Conservation (phyloP, 805 yeast species). For the Ogataea ramenticola region DNA sequence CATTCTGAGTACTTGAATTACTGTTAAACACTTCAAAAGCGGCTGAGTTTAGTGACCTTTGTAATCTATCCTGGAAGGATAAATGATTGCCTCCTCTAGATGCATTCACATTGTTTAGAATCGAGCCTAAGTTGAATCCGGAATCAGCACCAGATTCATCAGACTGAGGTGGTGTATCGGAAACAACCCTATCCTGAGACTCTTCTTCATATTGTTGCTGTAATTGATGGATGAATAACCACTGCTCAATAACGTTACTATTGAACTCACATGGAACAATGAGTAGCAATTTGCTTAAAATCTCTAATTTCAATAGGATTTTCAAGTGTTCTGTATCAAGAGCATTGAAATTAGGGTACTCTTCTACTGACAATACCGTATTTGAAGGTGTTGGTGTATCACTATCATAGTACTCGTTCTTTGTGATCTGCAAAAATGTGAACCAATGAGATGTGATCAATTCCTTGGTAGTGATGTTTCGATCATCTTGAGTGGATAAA, state of each 20-base stretch:
- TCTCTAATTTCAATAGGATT: constrained; percentile 36
- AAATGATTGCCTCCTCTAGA: constrained; percentile 1
- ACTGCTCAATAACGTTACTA: constrained; percentile 50
- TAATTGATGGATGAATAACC: constrained; percentile 41
- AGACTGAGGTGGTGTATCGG: not conserved
- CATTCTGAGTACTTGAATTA: too few relatives aligned
- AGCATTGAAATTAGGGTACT: not conserved
- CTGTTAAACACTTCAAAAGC: constrained; percentile 15
- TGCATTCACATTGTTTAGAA: too few relatives aligned
- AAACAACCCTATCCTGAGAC: not conserved
- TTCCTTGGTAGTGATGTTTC: not conserved
- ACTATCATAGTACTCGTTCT: constrained; percentile 28
- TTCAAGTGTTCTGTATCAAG: constrained; percentile 1
- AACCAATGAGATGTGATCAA: constrained; percentile 46
- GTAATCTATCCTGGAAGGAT: constrained; percentile 19
- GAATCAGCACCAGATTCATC: too few relatives aligned
- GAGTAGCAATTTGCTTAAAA: constrained; percentile 45
- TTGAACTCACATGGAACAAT: constrained; percentile 50
- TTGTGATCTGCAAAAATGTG: constrained; percentile 68
- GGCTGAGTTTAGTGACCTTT: constrained; percentile 21
- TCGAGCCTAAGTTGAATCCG: too few relatives aligned
- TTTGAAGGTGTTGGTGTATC: constrained; percentile 3
- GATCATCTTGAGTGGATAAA: constrained; percentile 6
- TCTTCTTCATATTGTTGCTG: constrained; percentile 20
- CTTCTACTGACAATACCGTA: not conserved